A percentile compares a stretch with the other conserved stretches of the same genome.
phyloP scores from a whole-genome alignment of 73 alveolate species.

The Stentor coeruleus region DNA sequence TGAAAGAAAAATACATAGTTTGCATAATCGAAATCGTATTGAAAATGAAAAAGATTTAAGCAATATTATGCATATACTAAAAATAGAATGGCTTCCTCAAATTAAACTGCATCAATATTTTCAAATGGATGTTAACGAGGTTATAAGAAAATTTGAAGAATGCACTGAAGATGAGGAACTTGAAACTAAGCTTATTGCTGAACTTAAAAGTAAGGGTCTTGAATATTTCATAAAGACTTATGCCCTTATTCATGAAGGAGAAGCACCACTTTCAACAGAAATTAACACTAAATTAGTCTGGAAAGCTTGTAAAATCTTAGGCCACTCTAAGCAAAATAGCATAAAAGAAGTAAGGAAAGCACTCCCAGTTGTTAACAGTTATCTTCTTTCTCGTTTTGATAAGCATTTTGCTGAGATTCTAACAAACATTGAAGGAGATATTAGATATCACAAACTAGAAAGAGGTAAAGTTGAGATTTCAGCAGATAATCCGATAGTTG shows the following conservation, averaged over 20 bases:
- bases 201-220: neutral
- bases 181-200: neutral
- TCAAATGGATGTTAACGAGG: constrained; percentile 31
- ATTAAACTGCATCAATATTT: constrained; percentile 48
- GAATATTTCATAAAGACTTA: constrained; percentile 13
- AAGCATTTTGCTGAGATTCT: constrained; percentile 1
- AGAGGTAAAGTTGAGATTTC: neutral
- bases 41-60: constrained; percentile 63
- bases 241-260: constrained; percentile 26
- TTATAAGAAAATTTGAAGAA: neutral
- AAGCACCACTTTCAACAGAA: neutral
- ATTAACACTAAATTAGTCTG: constrained; percentile 1
- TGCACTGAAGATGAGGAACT: neutral
- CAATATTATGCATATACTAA: constrained; percentile 44
- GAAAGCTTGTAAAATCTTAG: neutral
- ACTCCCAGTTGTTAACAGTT: neutral
- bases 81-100: constrained; percentile 26
- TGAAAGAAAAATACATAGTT: constrained; percentile 46
- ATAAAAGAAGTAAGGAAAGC: neutral
- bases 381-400: neutral
- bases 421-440: constrained; percentile 21
- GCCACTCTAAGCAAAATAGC: neutral
- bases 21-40: constrained; percentile 60
- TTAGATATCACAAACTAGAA: constrained; percentile 19
- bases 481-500: neutral